A percentile compares a stretch with the other conserved stretches of the same genome.
Conservation (phyloP, 768 basidiomycete genomes). For the Daedaleopsis nitida region DNA sequence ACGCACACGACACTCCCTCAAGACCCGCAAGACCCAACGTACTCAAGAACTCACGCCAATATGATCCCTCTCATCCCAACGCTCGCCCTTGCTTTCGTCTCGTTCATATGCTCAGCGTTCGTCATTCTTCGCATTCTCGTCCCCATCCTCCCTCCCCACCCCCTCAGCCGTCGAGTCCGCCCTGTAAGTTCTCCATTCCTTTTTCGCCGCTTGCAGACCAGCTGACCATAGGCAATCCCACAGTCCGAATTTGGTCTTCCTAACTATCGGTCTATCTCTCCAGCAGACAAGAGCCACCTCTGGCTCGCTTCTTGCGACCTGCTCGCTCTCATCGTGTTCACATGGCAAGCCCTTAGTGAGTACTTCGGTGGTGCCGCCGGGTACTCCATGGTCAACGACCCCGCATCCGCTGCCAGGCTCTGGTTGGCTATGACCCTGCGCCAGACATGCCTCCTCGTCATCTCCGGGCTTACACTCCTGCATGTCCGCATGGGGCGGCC, state of each 20-base stretch:
- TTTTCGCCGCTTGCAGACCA: slow-evolving; percentile 18
- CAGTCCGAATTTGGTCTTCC: slow-evolving; percentile 79
- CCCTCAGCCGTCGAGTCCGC: slow-evolving; percentile 71
- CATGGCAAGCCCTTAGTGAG: slow-evolving; percentile 67
- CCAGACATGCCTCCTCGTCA: slow-evolving; percentile 67
- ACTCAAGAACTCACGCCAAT: slow-evolving; percentile 22
- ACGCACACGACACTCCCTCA: slow-evolving; percentile 33
- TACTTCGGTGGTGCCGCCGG: slow-evolving; percentile 48
- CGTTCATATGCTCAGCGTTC: slow-evolving; percentile 73
- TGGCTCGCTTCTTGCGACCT: slow-evolving; percentile 75
- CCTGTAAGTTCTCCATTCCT: slow-evolving; percentile 50
- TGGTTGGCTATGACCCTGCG: slow-evolving; percentile 70
- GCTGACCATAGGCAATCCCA: slow-evolving; percentile 20
- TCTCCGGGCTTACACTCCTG: slow-evolving; percentile 61
- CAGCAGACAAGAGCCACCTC: slow-evolving; percentile 69
- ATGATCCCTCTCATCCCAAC: slow-evolving; percentile 74
- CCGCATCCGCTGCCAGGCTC: slow-evolving; percentile 58
- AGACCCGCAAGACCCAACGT: slow-evolving; percentile 24
- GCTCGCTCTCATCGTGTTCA: slow-evolving; percentile 58
- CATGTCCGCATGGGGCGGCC: slow-evolving; percentile 73
- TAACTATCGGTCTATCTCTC: slow-evolving; percentile 64
- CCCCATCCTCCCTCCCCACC: slow-evolving; percentile 73
- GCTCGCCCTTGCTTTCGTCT: slow-evolving; percentile 67
- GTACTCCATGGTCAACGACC: slow-evolving; percentile 46
- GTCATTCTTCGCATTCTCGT: slow-evolving; percentile 75